These are phyloP conservation scores for Centella asiatica DNA, from an alignment of 129 eudicot genomes.

Conservation along the genomic window DNA sequence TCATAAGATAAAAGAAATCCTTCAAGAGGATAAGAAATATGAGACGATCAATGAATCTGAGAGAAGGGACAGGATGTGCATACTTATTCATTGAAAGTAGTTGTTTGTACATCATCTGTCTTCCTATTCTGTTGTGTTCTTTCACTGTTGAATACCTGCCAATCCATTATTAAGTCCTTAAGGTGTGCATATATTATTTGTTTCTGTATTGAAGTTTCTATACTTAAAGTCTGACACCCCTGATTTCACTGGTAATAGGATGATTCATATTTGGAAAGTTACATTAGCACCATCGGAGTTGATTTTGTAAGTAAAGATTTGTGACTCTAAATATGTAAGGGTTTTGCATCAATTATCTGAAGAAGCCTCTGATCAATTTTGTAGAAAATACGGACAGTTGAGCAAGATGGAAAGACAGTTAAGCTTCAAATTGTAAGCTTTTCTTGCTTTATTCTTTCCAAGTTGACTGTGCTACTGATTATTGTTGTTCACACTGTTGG, in stretches of 20 bases:
- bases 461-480: not conserved
- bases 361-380: not conserved
- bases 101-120: not conserved
- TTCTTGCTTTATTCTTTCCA: not conserved
- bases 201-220: not conserved
- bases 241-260: conserved; percentile 35
- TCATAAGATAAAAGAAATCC: too few species aligned
- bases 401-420: conserved; percentile 86
- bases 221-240: not conserved
- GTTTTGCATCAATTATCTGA: conserved; percentile 1
- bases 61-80: too few species aligned
- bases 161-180: not conserved
- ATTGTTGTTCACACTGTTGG: not conserved
- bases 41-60: too few species aligned
- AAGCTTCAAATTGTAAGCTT: conserved; percentile 86
- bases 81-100: not conserved
- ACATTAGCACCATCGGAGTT: conserved; percentile 74
- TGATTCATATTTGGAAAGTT: conserved; percentile 65
- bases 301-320: conserved; percentile 51
- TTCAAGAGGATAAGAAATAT: too few species aligned
- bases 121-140: not conserved
- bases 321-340: conserved; percentile 6
- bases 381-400: conserved; percentile 92
- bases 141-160: not conserved
- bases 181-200: not conserved